Conservation (phyloP, 768 basidiomycete species). For the Tylopilus sp. region DNA sequence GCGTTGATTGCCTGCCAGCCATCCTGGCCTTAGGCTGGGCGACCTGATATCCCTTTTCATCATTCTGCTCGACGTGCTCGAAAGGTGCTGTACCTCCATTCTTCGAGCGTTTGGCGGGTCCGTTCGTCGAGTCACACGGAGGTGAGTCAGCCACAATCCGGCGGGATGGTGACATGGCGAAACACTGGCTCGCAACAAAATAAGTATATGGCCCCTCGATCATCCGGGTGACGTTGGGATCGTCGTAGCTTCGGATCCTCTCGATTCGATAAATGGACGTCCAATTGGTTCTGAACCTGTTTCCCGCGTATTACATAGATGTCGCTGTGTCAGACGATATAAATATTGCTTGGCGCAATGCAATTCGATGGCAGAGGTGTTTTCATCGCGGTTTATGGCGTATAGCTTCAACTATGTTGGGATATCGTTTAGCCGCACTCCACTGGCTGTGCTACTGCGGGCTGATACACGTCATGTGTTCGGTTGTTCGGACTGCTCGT, state of each 20-base stretch:
- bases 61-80: background rate
- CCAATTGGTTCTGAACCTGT: background rate
- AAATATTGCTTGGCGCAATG: background rate
- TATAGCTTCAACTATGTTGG: background rate
- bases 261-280: background rate
- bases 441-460: background rate
- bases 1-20: background rate
- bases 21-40: background rate
- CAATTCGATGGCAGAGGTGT: background rate
- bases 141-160: background rate
- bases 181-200: background rate
- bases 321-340: background rate
- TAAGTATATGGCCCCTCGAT: background rate
- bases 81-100: background rate
- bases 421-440: background rate
- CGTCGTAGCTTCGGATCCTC: background rate
- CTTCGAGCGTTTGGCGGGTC: background rate
- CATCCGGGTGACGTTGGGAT: slow-evolving; percentile 7
- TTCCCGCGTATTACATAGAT: background rate
- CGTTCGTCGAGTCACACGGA: background rate
- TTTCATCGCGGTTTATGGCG: background rate
- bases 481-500: background rate
- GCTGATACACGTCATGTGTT: background rate
- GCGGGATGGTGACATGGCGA: background rate
- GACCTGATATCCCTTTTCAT: background rate